Evolutionary conservation across 495 filamentous ascomycete genomes (phyloP).

Genomic region (Chaetomidium leptoderma): DNA sequence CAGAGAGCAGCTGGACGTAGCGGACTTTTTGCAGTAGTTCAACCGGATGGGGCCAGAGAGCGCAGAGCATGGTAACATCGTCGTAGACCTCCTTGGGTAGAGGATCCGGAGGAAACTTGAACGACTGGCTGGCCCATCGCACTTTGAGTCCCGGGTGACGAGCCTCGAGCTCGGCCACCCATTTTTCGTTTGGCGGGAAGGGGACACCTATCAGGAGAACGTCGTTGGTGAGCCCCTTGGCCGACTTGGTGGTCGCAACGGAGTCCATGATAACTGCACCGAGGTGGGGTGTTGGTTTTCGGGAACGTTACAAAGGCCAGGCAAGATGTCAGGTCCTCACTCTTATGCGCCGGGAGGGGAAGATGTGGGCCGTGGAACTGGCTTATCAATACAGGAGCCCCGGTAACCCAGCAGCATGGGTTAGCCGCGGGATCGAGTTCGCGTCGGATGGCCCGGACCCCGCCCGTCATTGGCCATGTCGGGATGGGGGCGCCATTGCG

Average conservation of each 20-base stretch:
- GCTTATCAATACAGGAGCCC: background rate
- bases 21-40: conserved; percentile 29
- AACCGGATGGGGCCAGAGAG: conserved; percentile 18
- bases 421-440: no score
- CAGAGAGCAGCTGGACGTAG: conserved; percentile 32
- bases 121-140: conserved; percentile 24
- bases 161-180: conserved; percentile 24
- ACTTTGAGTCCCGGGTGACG: conserved; percentile 30
- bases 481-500: background rate
- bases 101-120: background rate
- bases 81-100: conserved; percentile 23
- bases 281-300: no score
- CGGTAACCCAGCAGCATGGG: background rate
- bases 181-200: conserved; percentile 18
- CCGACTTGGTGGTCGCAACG: background rate
- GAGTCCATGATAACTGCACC: conserved; percentile 18
- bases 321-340: no score
- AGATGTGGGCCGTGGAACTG: background rate
- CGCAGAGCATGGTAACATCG: conserved; percentile 29
- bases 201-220: conserved; percentile 22
- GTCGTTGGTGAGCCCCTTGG: conserved; percentile 17
- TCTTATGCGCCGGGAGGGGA: no score
- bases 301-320: background rate
- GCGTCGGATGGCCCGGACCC: background rate
- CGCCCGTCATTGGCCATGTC: background rate